These are phyloP conservation scores for Termitomyces titanicus DNA, from an alignment of 768 basidiomycete genomes.

Conservation along the genomic window DNA sequence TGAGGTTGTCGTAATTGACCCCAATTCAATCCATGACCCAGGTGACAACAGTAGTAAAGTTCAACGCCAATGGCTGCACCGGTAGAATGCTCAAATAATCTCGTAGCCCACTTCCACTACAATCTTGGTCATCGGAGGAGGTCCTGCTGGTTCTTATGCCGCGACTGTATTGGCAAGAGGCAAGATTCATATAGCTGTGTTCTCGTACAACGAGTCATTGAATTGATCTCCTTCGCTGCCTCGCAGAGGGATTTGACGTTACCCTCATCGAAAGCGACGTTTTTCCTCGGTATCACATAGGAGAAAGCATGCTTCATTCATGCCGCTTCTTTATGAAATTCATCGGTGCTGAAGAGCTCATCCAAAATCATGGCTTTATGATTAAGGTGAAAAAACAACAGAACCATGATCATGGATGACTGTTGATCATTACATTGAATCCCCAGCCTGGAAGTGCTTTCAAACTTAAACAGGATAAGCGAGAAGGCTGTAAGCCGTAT, in stretches of 20 bases:
- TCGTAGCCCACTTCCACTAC: conserved; percentile 22
- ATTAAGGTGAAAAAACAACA: too few species aligned
- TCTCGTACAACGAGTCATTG: not conserved
- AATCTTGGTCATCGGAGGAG: conserved; percentile 40
- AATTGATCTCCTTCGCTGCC: conserved; percentile 16
- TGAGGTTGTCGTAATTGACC: too few species aligned
- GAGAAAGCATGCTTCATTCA: conserved; percentile 32
- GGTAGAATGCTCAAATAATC: too few species aligned
- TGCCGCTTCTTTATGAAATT: conserved; percentile 29
- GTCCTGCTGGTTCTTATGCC: conserved; percentile 45
- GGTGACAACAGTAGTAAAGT: too few species aligned
- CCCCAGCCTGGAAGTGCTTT: not conserved
- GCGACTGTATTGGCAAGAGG: conserved; percentile 41
- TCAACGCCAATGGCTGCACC: too few species aligned
- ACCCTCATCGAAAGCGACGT: conserved; percentile 41
- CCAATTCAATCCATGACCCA: too few species aligned
- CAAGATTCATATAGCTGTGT: conserved; percentile 24
- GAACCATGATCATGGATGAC: too few species aligned
- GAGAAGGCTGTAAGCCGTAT: conserved; percentile 48
- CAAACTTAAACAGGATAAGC: conserved; percentile 17
- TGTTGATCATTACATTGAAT: not conserved
- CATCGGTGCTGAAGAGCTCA: conserved; percentile 25
- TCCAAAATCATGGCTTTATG: conserved; percentile 27
- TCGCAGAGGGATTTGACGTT: conserved; percentile 43
- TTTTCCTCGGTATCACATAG: conserved; percentile 44